Evolutionary conservation across 768 basidiomycete genomes (phyloP), one percentile per base, ranked within the genome.

Genomic region (Tricholoma flavovirens): DNA sequence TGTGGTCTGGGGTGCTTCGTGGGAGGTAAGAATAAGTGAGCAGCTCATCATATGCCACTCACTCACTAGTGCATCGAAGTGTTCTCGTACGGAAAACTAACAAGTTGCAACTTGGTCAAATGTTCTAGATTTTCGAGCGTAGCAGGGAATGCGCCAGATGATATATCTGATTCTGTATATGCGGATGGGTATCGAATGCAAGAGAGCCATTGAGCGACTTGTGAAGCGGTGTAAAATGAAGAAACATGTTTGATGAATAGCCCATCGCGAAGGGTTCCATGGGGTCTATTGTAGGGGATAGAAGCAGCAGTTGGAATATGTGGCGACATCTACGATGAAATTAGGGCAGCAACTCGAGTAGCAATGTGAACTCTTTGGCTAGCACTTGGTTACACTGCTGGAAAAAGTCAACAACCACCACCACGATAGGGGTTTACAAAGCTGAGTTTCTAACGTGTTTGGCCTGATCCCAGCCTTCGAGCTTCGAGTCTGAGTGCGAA

Each of bases 31-130:
- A 8, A 38, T 38, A 14, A 38, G 36, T n/a, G 14, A 38, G 5
- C 5, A 38, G 5, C 14, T 38, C 14, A 38, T 38, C 15, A 15
- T 3, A 38, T 7, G 14, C 36, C 3, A 38, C 6, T 38, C 24
- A 62, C 72, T 55, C 56, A 74, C 74, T 73, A 74, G 49, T 74
- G 74, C 69, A 75, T 72, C 5, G 62, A 62, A 0, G 69, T 72
- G 43, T 73, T 74, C 55, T 75, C 73, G 52, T 69, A 75, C 2
- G 72, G 71, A 42, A 73, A 73, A 4, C 71, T 60, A n/a, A 69
- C 43, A 4, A 73, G 48, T 42, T 72, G 69, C 8, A 64, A 54
- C 8, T 66, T 63, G 26, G 68, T 63, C 1, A 75, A 26, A 2
- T 54, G 46, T 40, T 54, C 58, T 1, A 75, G 60, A 36, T 62